These are phyloP conservation scores for Penicillium thymicola DNA, from an alignment of 2,329 filamentous ascomycete species.

Conservation along the genomic window DNA sequence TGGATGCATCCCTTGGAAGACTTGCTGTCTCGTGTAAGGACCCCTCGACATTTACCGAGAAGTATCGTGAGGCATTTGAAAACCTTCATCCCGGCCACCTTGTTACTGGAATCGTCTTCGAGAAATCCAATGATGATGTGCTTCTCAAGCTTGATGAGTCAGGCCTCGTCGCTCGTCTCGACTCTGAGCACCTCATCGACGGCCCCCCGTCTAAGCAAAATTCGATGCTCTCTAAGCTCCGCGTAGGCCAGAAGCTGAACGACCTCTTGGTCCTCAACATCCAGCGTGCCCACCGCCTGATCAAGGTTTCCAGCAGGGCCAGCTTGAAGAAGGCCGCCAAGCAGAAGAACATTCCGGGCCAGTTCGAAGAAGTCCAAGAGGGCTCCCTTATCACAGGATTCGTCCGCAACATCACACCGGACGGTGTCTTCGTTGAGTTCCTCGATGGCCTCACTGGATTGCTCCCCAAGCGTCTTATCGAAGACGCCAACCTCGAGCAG, in stretches of 20 bases:
- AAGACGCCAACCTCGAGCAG: slow-evolving; percentile 63
- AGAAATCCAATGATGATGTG: slow-evolving; percentile 73
- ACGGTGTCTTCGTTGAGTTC: slow-evolving; percentile 86
- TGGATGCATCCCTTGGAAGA: slow-evolving; percentile 67
- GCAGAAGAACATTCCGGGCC: slow-evolving; percentile 66
- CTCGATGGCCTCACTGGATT: slow-evolving; percentile 72
- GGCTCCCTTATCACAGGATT: slow-evolving; percentile 72
- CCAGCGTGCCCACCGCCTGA: slow-evolving; percentile 69
- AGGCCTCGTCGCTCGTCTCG: slow-evolving; percentile 73
- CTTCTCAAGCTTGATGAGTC: slow-evolving; percentile 72
- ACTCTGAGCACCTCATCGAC: slow-evolving; percentile 77
- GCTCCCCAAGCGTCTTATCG: slow-evolving; percentile 73
- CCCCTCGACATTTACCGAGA: slow-evolving; percentile 71
- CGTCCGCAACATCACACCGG: slow-evolving; percentile 76
- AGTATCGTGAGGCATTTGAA: slow-evolving; percentile 70
- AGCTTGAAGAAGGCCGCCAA: slow-evolving; percentile 74
- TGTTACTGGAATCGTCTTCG: slow-evolving; percentile 74
- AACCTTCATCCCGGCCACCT: slow-evolving; percentile 69
- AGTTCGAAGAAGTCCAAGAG: slow-evolving; percentile 67
- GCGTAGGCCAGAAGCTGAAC: slow-evolving; percentile 76
- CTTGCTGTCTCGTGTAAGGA: slow-evolving; percentile 93
- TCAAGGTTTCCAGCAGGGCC: slow-evolving; percentile 78
- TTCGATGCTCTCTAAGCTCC: slow-evolving; percentile 73
- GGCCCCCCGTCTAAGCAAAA: slow-evolving; percentile 75
- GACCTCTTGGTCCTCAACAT: slow-evolving; percentile 87